phyloP scores from a whole-genome alignment of 352 stramenopile species.

The Thalassiosira allenii region DNA sequence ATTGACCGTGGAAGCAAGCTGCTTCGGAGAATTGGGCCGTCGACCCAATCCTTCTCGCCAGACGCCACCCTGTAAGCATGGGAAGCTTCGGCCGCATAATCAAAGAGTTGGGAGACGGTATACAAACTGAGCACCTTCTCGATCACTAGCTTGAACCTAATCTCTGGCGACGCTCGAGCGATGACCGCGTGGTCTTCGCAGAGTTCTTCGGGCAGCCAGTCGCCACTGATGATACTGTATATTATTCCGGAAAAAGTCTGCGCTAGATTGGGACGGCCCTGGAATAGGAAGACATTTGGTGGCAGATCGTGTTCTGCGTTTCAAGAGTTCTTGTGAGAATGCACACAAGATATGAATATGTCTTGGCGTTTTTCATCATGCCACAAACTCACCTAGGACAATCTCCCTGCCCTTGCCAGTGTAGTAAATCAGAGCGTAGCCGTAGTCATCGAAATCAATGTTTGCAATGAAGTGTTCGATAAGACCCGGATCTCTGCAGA shows the following conservation, averaged over 20 bases:
- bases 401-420: constrained; percentile 48
- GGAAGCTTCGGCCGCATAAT: constrained; percentile 44
- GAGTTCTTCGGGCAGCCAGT: constrained; percentile 34
- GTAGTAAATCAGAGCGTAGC: constrained; percentile 59
- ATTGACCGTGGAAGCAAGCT: too few species aligned
- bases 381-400: background rate
- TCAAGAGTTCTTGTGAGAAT: background rate
- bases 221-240: constrained; percentile 20
- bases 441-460: constrained; percentile 35
- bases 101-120: constrained; percentile 54
- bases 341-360: too few species aligned
- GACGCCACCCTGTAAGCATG: too few species aligned
- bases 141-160: constrained; percentile 39
- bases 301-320: constrained; percentile 35
- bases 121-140: constrained; percentile 49
- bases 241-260: constrained; percentile 49
- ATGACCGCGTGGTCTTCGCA: constrained; percentile 17
- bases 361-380: background rate
- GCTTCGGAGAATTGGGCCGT: too few species aligned
- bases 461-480: constrained; percentile 56
- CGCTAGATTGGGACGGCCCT: constrained; percentile 45
- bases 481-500: constrained; percentile 57
- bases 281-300: constrained; percentile 52
- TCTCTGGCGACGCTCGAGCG: constrained; percentile 16
- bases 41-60: too few species aligned